Base-by-base conservation (phyloP, 2,329 filamentous ascomycete species). In the Fusarium stilboides region DNA sequence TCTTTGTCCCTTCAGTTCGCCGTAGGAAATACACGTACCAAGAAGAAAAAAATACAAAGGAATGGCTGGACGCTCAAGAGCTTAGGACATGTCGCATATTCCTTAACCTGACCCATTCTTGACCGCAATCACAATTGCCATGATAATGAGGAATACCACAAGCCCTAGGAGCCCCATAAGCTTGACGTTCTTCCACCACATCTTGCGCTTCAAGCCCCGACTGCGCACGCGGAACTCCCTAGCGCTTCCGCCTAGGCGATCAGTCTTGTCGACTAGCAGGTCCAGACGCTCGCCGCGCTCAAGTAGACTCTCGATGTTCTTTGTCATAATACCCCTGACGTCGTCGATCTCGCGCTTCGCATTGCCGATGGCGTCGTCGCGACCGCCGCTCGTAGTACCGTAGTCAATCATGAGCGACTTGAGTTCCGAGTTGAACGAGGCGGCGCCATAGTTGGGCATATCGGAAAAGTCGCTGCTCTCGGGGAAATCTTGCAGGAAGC, bases 151-250 rank as follows among this genome's bases (percentile, higher is more conserved):
- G 44, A 84, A 77, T 26, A 96, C 81, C 3, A 94, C 93, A 44
- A 98, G 76, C 6, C 81, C 85, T 65, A 94, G 77, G 73, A 99
- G 80, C 8, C 88, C 91, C 94, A 98, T 97, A 72, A 99, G 82
- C 84, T 97, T 97, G 45, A 97, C 88, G 79, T 99, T 98, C 90
- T 98, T 98, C 95, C 95, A 98, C 96, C 96, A 99, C 96, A 99
- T 98, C 81, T 91, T 88, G 77, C 97, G 88, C 83, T 96, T 92
- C 74, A 99, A 80, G 1, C 94, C 94, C 26, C 94, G 85, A 78
- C 92, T 97, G 72, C 95, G 87, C 19, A 98, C 91, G 53, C 96
- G 86, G 78, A 99, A 99, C 78, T 99, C 96, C 74, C 91, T 86
- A 54, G 96, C 94, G 78, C 90, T 96, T 28, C 93, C 93, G 15